These are phyloP conservation scores for Symbiodinium natans DNA, from an alignment of 73 alveolate species.

Conservation along the genomic window DNA sequence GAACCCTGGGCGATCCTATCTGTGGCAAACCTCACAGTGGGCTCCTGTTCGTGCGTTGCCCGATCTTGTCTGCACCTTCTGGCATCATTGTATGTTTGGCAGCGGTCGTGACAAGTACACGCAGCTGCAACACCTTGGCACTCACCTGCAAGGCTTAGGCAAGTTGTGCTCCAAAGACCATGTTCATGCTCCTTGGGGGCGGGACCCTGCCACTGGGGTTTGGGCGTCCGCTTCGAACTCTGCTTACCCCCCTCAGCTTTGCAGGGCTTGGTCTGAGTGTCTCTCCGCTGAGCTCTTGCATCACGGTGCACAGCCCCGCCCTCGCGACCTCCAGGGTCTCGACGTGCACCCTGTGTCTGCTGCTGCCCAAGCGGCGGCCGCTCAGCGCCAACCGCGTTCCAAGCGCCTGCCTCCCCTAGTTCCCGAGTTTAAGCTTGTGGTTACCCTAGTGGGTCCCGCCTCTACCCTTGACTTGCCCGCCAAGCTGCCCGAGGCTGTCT, in stretches of 20 bases:
- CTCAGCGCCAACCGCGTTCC: not conserved
- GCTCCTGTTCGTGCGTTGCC: not conserved
- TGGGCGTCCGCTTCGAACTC: not conserved
- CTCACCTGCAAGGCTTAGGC: not conserved
- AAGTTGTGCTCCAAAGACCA: not conserved
- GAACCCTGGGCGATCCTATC: not conserved
- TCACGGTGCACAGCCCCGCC: not conserved
- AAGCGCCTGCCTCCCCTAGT: not conserved
- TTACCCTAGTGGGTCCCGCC: not conserved
- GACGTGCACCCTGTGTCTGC: not conserved
- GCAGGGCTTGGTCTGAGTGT: not conserved
- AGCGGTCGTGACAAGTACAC: not conserved
- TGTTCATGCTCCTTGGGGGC: not conserved
- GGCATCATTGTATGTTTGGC: not conserved
- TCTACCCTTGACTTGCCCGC: too few relatives aligned
- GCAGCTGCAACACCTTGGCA: not conserved
- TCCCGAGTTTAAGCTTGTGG: not conserved
- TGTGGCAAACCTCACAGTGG: not conserved
- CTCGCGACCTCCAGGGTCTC: not conserved
- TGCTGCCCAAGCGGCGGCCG: not conserved
- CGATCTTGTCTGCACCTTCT: not conserved
- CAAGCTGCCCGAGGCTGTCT: too few relatives aligned
- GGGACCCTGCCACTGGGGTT: not conserved
- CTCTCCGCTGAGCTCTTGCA: not conserved
- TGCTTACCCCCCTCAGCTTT: not conserved